Conservation (phyloP, 202 grass and related monocot genomes). For the Musa balbisiana region DNA sequence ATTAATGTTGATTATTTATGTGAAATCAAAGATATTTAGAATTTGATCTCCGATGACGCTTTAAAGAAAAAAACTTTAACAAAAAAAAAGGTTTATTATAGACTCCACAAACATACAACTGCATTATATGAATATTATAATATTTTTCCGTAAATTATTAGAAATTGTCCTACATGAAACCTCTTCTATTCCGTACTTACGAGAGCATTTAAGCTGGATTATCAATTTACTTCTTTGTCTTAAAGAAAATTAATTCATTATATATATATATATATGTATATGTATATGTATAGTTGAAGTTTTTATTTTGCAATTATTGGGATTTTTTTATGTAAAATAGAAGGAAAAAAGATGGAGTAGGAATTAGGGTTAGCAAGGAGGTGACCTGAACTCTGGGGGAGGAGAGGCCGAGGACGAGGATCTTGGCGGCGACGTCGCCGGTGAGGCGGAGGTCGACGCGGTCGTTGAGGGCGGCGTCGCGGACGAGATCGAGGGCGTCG, state of each 20-base stretch:
- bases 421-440: slow-evolving; percentile 81
- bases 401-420: slow-evolving; percentile 82
- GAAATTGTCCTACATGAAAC: no score
- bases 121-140: no score
- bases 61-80: no score
- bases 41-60: no score
- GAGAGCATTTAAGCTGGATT: no score
- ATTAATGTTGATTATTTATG: no score
- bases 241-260: not conserved
- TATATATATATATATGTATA: not conserved
- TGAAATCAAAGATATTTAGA: no score
- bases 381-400: slow-evolving; percentile 79
- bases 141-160: no score
- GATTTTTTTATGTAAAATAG: not conserved
- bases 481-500: slow-evolving; percentile 75
- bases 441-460: slow-evolving; percentile 88
- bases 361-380: slow-evolving; percentile 5
- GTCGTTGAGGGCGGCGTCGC: slow-evolving; percentile 75
- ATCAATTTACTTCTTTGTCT: no score
- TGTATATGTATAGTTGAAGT: not conserved
- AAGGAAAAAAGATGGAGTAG: not conserved
- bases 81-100: no score
- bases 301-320: not conserved
- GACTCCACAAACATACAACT: no score
- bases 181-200: no score